phyloP scores from a whole-genome alignment of 805 yeast species.

The Candida nonsorbophila region DNA sequence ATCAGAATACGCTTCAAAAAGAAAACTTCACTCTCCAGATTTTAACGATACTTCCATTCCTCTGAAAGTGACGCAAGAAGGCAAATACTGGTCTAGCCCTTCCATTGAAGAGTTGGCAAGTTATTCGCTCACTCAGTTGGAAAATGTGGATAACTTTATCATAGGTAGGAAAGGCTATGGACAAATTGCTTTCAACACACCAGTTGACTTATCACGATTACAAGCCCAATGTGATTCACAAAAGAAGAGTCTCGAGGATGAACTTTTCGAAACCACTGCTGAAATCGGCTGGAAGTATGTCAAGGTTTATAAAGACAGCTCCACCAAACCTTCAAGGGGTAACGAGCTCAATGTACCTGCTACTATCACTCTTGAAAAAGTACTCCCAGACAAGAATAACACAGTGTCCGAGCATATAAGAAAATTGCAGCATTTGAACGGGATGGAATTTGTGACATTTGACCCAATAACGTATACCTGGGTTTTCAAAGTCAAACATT shows the following conservation, averaged over 20 bases:
- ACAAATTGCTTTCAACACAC: slow-evolving; percentile 56
- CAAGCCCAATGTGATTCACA: slow-evolving; percentile 32
- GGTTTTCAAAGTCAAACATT: slow-evolving; percentile 84
- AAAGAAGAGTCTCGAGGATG: slow-evolving; percentile 33
- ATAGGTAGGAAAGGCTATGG: slow-evolving; percentile 68
- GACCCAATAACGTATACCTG: slow-evolving; percentile 71
- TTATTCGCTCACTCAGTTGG: slow-evolving; percentile 42
- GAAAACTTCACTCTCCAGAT: too few species aligned
- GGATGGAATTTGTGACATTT: slow-evolving; percentile 76
- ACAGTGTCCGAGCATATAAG: slow-evolving; percentile 45
- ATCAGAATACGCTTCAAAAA: too few species aligned
- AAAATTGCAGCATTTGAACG: slow-evolving; percentile 47
- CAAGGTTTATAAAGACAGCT: slow-evolving; percentile 57
- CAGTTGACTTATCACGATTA: slow-evolving; percentile 63
- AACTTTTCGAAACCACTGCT: slow-evolving; percentile 29
- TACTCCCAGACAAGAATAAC: slow-evolving; percentile 45
- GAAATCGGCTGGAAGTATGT: slow-evolving; percentile 46
- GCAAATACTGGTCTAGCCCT: slow-evolving; percentile 73
- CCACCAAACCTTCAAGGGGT: slow-evolving; percentile 55
- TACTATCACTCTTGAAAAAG: slow-evolving; percentile 58
- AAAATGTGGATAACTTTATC: slow-evolving; percentile 56
- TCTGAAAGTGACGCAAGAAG: slow-evolving; percentile 6
- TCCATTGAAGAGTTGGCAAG: slow-evolving; percentile 43
- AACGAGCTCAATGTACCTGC: slow-evolving; percentile 75
- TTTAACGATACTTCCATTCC: not conserved